Base-by-base conservation (phyloP, 2,329 filamentous ascomycete species). In the Madurella fahalii region DNA sequence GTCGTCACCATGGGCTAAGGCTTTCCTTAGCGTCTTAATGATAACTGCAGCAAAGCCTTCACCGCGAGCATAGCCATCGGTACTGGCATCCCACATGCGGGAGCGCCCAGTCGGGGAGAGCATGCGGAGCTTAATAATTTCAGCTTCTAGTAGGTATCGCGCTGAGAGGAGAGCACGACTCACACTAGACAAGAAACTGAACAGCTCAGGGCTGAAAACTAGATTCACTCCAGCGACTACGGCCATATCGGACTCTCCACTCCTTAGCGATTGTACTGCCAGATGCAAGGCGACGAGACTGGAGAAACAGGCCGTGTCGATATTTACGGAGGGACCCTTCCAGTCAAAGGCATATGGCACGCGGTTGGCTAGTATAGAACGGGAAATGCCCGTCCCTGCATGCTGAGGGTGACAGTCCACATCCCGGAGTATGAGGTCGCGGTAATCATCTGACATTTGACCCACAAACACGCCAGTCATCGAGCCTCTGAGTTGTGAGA, bases 61-160 rank as follows among this genome's bases (percentile, higher is more conserved):
- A 13, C 80, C 81, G n/a, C 81, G 73, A 0, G 74, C 79, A 59
- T 84, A 85, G 0, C 82, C 82, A 54, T 81, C 72, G 0, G 78
- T 81, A 2, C 62, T 62, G 2, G 66, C 64, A 56, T 83, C 81
- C 68, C 77, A 82, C 66, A 74, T 75, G 40, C 70, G 71, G 43
- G 71, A 77, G 50, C 69, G 70, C 1, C 75, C 74, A 1, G 72
- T 68, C 1, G 73, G 72, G 47, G 72, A 75, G 0, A 78, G 67
- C 69, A 77, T 77, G 54, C 73, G 70, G 18, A 77, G 61, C 34
- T 25, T 37, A 37, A 12, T 15, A 37, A 37, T 15, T 11, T 12
- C 9, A 37, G 34, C 34, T 15, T 11, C 13, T 37, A 37, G 34
- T 9, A 15, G 13, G 34, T 15, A 25, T 25, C 7, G 25, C 25